Conservation (phyloP, 2,329 filamentous ascomycete genomes). For the Arthrobotrys megalospora region DNA sequence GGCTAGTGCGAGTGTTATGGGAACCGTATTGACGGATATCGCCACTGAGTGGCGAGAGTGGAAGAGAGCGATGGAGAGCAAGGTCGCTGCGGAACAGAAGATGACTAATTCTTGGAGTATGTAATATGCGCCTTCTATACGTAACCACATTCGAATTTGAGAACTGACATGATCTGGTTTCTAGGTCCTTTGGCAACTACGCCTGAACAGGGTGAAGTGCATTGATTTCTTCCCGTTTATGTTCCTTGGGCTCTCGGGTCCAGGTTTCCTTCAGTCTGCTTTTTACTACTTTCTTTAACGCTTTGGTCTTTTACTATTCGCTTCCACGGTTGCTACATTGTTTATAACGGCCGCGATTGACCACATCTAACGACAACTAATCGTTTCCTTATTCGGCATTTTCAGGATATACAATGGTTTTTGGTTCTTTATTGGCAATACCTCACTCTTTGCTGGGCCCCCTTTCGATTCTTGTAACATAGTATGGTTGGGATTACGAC, state of each 20-base stretch:
- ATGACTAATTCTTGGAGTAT: conserved; percentile 54
- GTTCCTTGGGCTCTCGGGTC: not conserved
- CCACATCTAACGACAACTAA: conserved; percentile 42
- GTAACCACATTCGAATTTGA: not conserved
- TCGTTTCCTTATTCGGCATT: conserved; percentile 35
- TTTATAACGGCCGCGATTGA: conserved; percentile 37
- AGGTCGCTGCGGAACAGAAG: conserved; percentile 47
- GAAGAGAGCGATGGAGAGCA: conserved; percentile 72
- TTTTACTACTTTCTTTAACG: not conserved
- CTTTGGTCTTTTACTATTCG: conserved; percentile 5
- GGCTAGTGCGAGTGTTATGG: conserved; percentile 95
- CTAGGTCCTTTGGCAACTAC: conserved; percentile 53
- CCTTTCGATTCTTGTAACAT: conserved; percentile 52
- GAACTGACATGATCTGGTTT: conserved; percentile 26
- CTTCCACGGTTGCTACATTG: conserved; percentile 13
- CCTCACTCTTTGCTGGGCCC: conserved; percentile 1
- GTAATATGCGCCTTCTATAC: conserved; percentile 7
- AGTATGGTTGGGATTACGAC: conserved; percentile 18
- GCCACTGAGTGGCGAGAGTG: conserved; percentile 93
- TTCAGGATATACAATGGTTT: conserved; percentile 25
- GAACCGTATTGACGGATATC: conserved; percentile 93
- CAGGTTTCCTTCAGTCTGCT: not conserved
- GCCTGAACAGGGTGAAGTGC: conserved; percentile 55
- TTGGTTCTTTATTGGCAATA: conserved; percentile 18
- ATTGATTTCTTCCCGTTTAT: conserved; percentile 15